A percentile compares a stretch with the other conserved stretches of the same genome.
These are phyloP conservation scores for Alectoria sarmentosa DNA, from an alignment of 495 filamentous ascomycete species.

Conservation along the genomic window DNA sequence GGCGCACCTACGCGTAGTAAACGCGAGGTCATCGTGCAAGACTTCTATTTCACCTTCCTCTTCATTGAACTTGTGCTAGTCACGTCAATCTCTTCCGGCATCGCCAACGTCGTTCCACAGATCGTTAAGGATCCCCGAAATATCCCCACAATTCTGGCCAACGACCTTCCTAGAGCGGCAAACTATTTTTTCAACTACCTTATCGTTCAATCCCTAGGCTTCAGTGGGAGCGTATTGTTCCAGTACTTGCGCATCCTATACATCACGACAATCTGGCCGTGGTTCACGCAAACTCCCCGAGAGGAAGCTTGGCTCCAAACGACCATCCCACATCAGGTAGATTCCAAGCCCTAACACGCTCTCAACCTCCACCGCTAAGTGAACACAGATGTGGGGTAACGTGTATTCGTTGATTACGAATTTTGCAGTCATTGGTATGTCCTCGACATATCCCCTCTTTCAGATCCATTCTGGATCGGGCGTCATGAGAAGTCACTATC, in stretches of 20 bases:
- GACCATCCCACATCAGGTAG: constrained; percentile 27
- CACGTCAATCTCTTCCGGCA: constrained; percentile 75
- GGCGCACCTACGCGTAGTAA: constrained; percentile 78
- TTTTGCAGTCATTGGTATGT: constrained; percentile 78
- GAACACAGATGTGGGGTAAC: constrained; percentile 75
- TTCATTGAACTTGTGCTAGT: constrained; percentile 95
- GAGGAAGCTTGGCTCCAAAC: constrained; percentile 29
- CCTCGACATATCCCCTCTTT: neutral
- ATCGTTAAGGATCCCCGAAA: constrained; percentile 28
- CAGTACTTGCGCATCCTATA: constrained; percentile 77
- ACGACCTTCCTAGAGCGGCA: constrained; percentile 76
- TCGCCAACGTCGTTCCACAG: constrained; percentile 55
- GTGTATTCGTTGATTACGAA: constrained; percentile 95
- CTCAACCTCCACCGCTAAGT: constrained; percentile 26
- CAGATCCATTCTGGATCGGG: neutral
- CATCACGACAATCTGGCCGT: constrained; percentile 82
- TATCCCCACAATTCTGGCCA: constrained; percentile 62
- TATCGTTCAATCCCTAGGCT: constrained; percentile 84
- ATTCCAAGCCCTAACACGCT: neutral
- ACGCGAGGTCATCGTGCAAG: constrained; percentile 73
- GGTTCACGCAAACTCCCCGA: constrained; percentile 62
- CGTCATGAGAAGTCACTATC: neutral
- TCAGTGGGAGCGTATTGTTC: constrained; percentile 80
- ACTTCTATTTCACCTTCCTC: constrained; percentile 93
- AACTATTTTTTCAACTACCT: constrained; percentile 99